Evolutionary conservation across 805 yeast species (phyloP), one percentile per base, ranked within the genome.

Genomic region (Ogataea siamensis): DNA sequence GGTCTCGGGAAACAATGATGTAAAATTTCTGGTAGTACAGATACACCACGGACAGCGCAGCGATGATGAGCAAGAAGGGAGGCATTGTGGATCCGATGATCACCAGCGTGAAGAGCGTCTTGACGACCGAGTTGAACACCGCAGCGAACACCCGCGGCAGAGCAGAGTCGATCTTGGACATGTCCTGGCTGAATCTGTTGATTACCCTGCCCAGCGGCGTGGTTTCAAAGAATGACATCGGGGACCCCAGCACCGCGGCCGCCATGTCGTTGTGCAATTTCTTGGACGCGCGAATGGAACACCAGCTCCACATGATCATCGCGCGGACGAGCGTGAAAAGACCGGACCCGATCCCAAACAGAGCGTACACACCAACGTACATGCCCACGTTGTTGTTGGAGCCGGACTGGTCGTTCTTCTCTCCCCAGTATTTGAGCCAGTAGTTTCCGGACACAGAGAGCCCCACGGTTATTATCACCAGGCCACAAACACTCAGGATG

Each of bases 361-460:
- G 37, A 7, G 80, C 77, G 56, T 80, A 82, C 16, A 80, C 50
- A 2, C 67, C 66, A 42, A 80, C 73, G 55, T 68, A 81, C 42
- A 53, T 60, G 39, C 62, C 54, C 6, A 74, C 72, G 29, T 71
- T 48, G 4, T 55, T 52, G 45, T 77, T 80, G 2, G 53, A 24
- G 1, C 75, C 75, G 28, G 55, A 46, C 17, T 64, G 66, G 21
- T 63, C 63, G 46, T 74, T 74, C 22, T 54, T 46, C 48, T 80
- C 86, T 1, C 87, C 74, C 89, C 89, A 82, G 43, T 71, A 65
- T 47, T 80, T 81, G 49, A 82, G 65, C 81, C 86, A 79, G 54
- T 76, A 76, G 53, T 74, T 78, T 31, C 76, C 75, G 7, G 64
- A 60, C 10, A 73, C 57, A 4, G 60, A 34, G 41, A 57, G 22